Percentiles rank a stretch among this genome's conserved stretches.
Conservation (phyloP, 257 asterid species). For the Coffea canephora region DNA sequence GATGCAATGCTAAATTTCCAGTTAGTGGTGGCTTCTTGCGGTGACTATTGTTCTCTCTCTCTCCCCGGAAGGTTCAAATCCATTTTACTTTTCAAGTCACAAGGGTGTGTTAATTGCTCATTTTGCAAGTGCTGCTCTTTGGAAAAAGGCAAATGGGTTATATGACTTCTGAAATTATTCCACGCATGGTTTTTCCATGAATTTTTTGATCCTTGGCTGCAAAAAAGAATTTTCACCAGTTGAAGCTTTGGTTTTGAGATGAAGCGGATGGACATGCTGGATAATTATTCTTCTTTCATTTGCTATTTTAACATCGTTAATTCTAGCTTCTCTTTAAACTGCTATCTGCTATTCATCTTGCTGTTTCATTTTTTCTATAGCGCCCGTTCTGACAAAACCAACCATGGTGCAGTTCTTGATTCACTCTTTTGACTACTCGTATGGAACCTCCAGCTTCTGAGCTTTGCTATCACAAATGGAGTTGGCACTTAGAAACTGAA, state of each 20-base stretch:
- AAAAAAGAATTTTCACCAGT: not conserved
- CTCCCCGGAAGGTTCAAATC: not conserved
- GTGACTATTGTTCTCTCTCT: not conserved
- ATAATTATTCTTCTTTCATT: not conserved
- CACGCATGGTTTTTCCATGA: not conserved
- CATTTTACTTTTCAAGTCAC: not conserved
- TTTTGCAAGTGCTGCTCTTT: not conserved
- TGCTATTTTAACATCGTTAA: not conserved
- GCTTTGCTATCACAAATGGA: not conserved
- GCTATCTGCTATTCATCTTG: not conserved
- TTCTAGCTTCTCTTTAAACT: not conserved
- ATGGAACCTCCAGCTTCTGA: not conserved
- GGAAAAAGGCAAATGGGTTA: not conserved
- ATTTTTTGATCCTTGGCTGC: not conserved
- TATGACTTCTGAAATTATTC: not conserved
- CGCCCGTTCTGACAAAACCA: not conserved
- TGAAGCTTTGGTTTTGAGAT: not conserved
- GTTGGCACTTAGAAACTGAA: not conserved
- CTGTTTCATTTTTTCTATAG: not conserved
- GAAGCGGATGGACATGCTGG: not conserved
- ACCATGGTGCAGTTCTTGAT: not conserved
- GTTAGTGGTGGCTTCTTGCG: not conserved
- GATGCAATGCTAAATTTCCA: not conserved
- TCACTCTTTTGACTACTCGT: not conserved
- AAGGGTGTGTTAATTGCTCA: not conserved